Evolutionary conservation across 352 stramenopile genomes (phyloP), one percentile per base, ranked within the genome.

Genomic region (Pilasporangium apinafurcum): DNA sequence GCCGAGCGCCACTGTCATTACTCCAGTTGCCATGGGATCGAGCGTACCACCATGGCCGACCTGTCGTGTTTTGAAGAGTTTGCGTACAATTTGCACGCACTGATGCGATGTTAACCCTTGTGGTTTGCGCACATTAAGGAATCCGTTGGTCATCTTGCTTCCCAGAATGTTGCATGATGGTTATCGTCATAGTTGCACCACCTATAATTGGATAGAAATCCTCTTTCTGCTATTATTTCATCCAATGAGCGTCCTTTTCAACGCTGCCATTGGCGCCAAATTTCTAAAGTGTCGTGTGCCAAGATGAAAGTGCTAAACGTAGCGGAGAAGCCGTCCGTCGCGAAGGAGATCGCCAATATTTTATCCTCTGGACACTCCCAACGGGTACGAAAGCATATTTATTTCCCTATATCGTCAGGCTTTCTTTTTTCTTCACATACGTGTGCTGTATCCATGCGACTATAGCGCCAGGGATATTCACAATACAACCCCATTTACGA

Each of bases 261-360:
- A 32, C 17, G 26, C 25, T 24, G 9, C 30, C 16, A 53, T 41
- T 18, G 10, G n/a, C 34, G 20, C 8, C 18, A 25, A 21, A 37
- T n/a, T n/a, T n/a, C n/a, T n/a, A n/a, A n/a, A 36, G 16, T 37
- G 37, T 16, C 16, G 45, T 22, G 30, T 45, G n/a, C n/a, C 8
- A 3, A 48, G 4, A 94, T 92, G 83, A 78, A 75, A 26, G 83
- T 92, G 54, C 81, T 99, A 14, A 98, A 99, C 65, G 96, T 99
- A 37, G 97, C 97, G 30, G 97, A 99, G 83, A 99, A 99, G 77
- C 96, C 96, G 34, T 98, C 88, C 13, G 96, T 99, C 44, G 97
- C 97, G 33, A 98, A 98, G 60, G 90, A 97, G 40, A 89, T 99
- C 52, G 82, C 96, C 41, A 55, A 66, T 52, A 98, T 99, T 51